These are phyloP conservation scores for Fraxinus excelsior DNA, from an alignment of 257 asterid genomes.

Conservation along the genomic window DNA sequence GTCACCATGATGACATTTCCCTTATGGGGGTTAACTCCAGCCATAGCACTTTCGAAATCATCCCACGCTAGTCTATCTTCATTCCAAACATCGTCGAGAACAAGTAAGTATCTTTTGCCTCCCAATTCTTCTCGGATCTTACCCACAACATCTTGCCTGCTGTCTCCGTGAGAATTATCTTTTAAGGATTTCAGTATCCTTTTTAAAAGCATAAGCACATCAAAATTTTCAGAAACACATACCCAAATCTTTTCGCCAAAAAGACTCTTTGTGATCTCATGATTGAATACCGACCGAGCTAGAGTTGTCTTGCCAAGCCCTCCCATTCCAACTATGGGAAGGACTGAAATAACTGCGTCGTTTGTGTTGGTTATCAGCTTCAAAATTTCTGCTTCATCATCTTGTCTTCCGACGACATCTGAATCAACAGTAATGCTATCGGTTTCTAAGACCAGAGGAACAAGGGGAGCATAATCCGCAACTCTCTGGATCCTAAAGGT, in stretches of 20 bases:
- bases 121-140: slow-evolving; percentile 5
- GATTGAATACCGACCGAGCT: slow-evolving; percentile 14
- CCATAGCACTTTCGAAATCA: slow-evolving; percentile 12
- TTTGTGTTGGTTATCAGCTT: not conserved
- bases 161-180: not conserved
- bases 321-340: slow-evolving; percentile 33
- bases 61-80: slow-evolving; percentile 23
- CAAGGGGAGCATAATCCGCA: not conserved
- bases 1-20: slow-evolving; percentile 27
- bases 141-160: not conserved
- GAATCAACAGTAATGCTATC: slow-evolving; percentile 8
- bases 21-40: not conserved
- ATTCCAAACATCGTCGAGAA: slow-evolving; percentile 34
- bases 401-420: slow-evolving; percentile 22
- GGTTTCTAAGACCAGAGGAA: not conserved
- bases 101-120: slow-evolving; percentile 18
- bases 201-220: not conserved
- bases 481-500: slow-evolving; percentile 6
- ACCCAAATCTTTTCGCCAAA: slow-evolving; percentile 27
- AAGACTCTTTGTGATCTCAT: not conserved
- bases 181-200: slow-evolving; percentile 14
- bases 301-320: slow-evolving; percentile 33
- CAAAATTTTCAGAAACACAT: slow-evolving; percentile 21
- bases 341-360: slow-evolving; percentile 1
- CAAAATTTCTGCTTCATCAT: slow-evolving; percentile 15